Percentiles rank a stretch among this genome's conserved stretches.
Evolutionary conservation across 2,329 filamentous ascomycete genomes (phyloP).

Genomic region (Blastomyces emzantsi): DNA sequence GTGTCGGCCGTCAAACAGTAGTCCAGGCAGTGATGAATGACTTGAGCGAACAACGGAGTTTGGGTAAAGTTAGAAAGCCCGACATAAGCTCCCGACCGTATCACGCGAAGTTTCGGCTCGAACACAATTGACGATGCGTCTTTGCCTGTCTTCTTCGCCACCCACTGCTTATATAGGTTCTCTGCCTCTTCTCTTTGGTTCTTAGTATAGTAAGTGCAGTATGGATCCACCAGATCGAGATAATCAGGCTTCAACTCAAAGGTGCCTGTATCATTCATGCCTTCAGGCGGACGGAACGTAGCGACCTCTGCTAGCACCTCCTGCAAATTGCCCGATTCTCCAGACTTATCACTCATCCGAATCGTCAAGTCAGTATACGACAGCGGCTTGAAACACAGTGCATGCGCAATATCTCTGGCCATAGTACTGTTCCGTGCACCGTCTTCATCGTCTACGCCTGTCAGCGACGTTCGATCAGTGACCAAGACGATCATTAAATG

Average conservation of each 20-base stretch:
- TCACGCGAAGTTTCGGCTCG: constrained; percentile 71
- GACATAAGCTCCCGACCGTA: constrained; percentile 67
- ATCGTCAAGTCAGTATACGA: constrained; percentile 86
- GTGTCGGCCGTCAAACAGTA: constrained; percentile 65
- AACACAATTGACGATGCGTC: constrained; percentile 76
- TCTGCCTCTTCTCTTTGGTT: constrained; percentile 97
- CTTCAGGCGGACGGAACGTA: constrained; percentile 81
- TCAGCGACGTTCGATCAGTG: constrained; percentile 74
- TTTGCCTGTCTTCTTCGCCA: constrained; percentile 80
- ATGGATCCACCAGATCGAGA: constrained; percentile 84
- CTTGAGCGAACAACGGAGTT: constrained; percentile 77
- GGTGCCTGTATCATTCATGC: constrained; percentile 81
- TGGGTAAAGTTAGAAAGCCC: constrained; percentile 69
- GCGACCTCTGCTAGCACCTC: constrained; percentile 79
- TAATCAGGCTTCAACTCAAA: constrained; percentile 86
- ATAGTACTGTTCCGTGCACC: constrained; percentile 55
- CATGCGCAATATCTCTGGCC: constrained; percentile 82
- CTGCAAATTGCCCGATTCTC: constrained; percentile 83
- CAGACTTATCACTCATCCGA: constrained; percentile 79
- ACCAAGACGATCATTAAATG: constrained; percentile 86
- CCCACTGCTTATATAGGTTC: constrained; percentile 73
- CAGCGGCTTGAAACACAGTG: constrained; percentile 90
- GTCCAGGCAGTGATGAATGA: constrained; percentile 78
- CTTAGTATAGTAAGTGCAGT: constrained; percentile 91
- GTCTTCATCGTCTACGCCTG: constrained; percentile 29